Percentiles rank a stretch among this genome's conserved stretches.
phyloP scores from a whole-genome alignment of 805 yeast species.

The Ogataea angusta region DNA sequence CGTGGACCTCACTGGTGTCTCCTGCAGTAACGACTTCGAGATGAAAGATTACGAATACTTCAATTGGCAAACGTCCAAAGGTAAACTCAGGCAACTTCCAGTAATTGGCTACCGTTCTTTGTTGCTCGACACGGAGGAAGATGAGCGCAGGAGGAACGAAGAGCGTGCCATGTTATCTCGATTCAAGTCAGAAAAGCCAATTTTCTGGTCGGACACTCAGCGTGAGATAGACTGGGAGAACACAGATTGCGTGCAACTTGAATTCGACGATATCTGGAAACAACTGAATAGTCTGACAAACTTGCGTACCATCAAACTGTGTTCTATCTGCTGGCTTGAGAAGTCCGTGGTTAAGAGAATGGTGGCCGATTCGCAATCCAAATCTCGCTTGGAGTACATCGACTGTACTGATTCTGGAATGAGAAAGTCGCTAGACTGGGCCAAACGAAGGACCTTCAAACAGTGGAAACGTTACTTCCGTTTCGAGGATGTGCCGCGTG shows the following conservation, averaged over 20 bases:
- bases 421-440: constrained; percentile 48
- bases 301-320: constrained; percentile 28
- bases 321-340: constrained; percentile 33
- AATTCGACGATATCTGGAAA: constrained; percentile 45
- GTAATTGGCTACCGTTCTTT: constrained; percentile 24
- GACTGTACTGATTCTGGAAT: constrained; percentile 50
- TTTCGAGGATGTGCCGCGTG: constrained; percentile 3
- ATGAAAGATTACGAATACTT: constrained; percentile 39
- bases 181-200: constrained; percentile 18
- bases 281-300: constrained; percentile 15
- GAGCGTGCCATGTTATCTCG: constrained; percentile 14
- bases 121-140: constrained; percentile 29
- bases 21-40: constrained; percentile 66
- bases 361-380: constrained; percentile 18
- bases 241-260: constrained; percentile 36
- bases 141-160: constrained; percentile 19
- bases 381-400: constrained; percentile 22
- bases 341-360: constrained; percentile 25
- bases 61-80: constrained; percentile 29
- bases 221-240: constrained; percentile 31
- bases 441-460: constrained; percentile 16
- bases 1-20: constrained; percentile 58
- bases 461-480: constrained; percentile 28
- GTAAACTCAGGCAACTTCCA: constrained; percentile 13
- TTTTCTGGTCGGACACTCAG: constrained; percentile 32